Conservation (phyloP, 495 filamentous ascomycete species). For the Tuber borchii region DNA sequence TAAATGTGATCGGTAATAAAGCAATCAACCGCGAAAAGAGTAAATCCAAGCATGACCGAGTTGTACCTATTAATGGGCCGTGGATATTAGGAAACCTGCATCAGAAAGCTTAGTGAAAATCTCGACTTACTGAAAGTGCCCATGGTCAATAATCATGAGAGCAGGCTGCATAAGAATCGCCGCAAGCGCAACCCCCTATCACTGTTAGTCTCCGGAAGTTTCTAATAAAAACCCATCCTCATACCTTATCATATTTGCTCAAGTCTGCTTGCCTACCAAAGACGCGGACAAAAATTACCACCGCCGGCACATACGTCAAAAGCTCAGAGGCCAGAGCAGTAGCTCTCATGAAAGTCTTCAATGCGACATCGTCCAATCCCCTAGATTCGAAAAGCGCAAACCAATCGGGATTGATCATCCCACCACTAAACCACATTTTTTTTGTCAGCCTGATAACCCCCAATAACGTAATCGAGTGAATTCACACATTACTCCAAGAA, state of each 20-base stretch:
- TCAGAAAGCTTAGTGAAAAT: neutral
- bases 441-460: conserved; percentile 15
- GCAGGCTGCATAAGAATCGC: conserved; percentile 89
- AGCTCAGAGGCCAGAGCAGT: conserved; percentile 88
- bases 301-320: conserved; percentile 76
- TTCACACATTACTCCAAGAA: conserved; percentile 70
- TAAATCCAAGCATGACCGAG: conserved; percentile 89
- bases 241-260: conserved; percentile 43
- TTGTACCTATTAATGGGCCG: conserved; percentile 55
- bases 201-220: conserved; percentile 54
- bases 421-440: conserved; percentile 48
- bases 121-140: conserved; percentile 69
- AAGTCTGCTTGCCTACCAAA: conserved; percentile 67
- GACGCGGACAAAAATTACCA: conserved; percentile 72
- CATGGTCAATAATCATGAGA: conserved; percentile 88
- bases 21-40: conserved; percentile 71
- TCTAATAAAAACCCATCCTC: neutral
- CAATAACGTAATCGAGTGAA: neutral
- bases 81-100: neutral
- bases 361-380: conserved; percentile 63
- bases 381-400: conserved; percentile 82
- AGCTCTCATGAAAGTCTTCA: conserved; percentile 93
- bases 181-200: conserved; percentile 69
- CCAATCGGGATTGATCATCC: conserved; percentile 71
- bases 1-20: conserved; percentile 76